Base-by-base conservation (phyloP, 768 basidiomycete genomes). In the Tulasnella sp. region DNA sequence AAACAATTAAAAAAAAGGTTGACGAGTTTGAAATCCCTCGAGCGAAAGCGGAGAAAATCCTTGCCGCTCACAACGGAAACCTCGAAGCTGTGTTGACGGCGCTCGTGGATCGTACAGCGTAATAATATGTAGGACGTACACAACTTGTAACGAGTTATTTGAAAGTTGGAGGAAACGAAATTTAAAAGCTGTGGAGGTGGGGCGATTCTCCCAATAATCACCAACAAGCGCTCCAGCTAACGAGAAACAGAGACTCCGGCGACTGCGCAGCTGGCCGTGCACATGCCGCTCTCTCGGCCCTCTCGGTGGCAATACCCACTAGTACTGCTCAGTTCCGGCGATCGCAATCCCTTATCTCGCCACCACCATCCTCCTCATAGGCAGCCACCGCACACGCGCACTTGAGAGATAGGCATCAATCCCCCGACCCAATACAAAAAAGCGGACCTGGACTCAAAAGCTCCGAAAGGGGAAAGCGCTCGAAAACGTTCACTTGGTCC, bases 11-110 rank as follows among this genome's bases (percentile, higher is more conserved):
- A 35, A 68, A n/a, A 35, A 40, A 69, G 69, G 69, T 69, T 44
- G 47, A 69, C 32, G 69, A 69, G 69, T 69, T 69, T 52, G 69
- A 69, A 52, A 69, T 69, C n/a, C 69, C 69, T 19, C 22, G 69
- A 42, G 69, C 44, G 5, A 44, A 44, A 44, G 69, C 69, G 42
- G 69, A 69, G 69, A 69, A 69, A 37, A 32, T 59, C 47, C 69
- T 69, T 26, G 47, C 69, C 1, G 35, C 41, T 16, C 69, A 69
- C 19, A 36, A 69, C n/a, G 69, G 69, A 22, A 44, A 69, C 36
- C 32, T 69, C n/a, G 35, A 47, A 36, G 47, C 41, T 19, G 36
- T 42, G 5, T 59, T 69, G 69, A 16, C 1, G 32, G 69, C 69
- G 1, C 69, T 69, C 26, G 47, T 69, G 17, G 35, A 44, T 11